Base-by-base conservation (phyloP, 164 flowering plant genomes). In the Paratinospora sagittata region DNA sequence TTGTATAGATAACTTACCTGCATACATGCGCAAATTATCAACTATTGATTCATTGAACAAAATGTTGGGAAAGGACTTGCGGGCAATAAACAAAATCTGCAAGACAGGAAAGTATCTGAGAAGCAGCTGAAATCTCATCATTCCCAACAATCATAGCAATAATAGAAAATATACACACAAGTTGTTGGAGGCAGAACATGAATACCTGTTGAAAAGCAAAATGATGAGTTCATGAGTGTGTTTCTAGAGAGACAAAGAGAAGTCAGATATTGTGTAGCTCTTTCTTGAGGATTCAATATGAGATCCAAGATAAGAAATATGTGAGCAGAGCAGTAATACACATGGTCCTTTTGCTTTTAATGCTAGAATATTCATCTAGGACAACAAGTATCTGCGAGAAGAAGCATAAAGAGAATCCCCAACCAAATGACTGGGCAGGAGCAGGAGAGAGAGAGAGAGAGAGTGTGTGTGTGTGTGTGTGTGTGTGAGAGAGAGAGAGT, bases 181-280 rank as follows among this genome's bases (percentile, higher is more conserved):
- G 3, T 84, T 88, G 92, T 76, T 78, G 81, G 64, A 90, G 90
- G 82, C 90, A 86, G 70, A 88, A 79, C 92, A 88, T 90, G 79
- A 86, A 90, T 36, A 90, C 95, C 90, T 89, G 70, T 24, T 24
- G 64, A 27, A 61, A 61, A 13, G 3, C 3, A 27, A 17, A 61
- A 17, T 60, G 27, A 36, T 37, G 10, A 19, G 19, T 55, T 3
- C 7, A 27, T 45, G 13, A 3, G 30, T 33, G 10, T 21, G 16
- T 58, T 36, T 6, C 5, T 8, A 5, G 11, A 65, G 9, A 6
- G 8, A 21, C n/a, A 63, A 13, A 52, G 24, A 26, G 13, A 23
- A 68, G 45, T 68, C 39, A 67, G 23, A 65, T 63, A 43, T 12
- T 6, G 47, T 43, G 47, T 12, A 43, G 47, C 47, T 43, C 47